These are phyloP conservation scores for Prunus yedoensis DNA, from an alignment of 331 rosid genomes.

Conservation along the genomic window DNA sequence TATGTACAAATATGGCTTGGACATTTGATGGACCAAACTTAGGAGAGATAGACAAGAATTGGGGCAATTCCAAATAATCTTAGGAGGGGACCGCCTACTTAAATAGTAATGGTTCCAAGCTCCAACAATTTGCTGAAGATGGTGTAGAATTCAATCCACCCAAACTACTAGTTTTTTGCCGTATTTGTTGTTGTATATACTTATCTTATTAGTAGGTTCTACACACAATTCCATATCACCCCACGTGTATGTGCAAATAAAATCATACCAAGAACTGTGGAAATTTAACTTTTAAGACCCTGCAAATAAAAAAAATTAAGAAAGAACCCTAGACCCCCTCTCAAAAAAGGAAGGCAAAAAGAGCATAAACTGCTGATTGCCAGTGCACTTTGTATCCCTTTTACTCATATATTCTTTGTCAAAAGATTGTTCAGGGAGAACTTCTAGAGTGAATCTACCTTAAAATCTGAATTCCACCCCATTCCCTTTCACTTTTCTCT, in stretches of 20 bases:
- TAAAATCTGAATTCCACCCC: not conserved
- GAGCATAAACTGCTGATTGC: not conserved
- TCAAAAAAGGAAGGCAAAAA: not conserved
- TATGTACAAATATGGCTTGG: not conserved
- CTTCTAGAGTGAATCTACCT: constrained; percentile 10
- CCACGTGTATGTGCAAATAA: not conserved
- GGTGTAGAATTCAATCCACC: constrained; percentile 5
- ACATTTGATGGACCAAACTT: constrained; percentile 15
- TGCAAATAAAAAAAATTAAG: not conserved
- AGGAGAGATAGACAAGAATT: not conserved
- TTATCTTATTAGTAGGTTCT: not conserved
- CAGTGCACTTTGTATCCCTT: not conserved
- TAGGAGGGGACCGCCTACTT: not conserved
- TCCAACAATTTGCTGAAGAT: not conserved
- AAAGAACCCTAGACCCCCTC: not conserved
- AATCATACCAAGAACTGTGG: not conserved
- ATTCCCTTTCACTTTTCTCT: constrained; percentile 11
- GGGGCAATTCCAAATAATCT: not conserved
- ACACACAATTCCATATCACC: not conserved
- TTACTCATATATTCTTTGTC: not conserved
- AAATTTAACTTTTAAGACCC: not conserved
- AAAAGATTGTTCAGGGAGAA: constrained; percentile 22
- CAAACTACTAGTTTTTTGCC: constrained; percentile 2
- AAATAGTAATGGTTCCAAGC: not conserved
- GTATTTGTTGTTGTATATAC: not conserved